These are phyloP conservation scores for Corymbia calophylla DNA, from an alignment of 441 rosid genomes.

Conservation along the genomic window DNA sequence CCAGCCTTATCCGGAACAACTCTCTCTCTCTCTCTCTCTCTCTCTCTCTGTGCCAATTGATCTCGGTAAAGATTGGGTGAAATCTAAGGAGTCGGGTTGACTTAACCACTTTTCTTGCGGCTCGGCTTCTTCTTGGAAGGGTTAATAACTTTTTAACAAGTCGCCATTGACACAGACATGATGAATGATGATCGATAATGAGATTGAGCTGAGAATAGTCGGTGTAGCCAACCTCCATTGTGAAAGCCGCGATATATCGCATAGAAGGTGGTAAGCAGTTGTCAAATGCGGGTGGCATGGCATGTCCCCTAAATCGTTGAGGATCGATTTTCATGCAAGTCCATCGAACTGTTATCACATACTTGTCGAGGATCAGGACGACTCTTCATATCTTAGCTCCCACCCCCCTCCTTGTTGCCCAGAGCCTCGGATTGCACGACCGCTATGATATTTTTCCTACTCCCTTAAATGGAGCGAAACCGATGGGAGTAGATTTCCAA, in stretches of 20 bases:
- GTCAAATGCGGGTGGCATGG: not conserved
- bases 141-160: not conserved
- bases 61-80: not conserved
- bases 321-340: not conserved
- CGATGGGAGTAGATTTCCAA: not conserved
- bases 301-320: not conserved
- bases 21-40: not conserved
- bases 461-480: not conserved
- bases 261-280: not conserved
- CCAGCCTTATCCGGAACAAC: not conserved
- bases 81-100: not conserved
- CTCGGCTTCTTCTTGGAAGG: not conserved
- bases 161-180: not conserved
- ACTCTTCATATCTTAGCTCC: not conserved
- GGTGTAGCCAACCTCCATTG: not conserved
- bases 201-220: not conserved
- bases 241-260: not conserved
- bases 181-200: not conserved
- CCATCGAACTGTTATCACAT: not conserved
- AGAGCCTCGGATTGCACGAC: not conserved
- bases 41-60: not conserved
- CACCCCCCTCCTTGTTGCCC: not conserved
- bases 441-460: not conserved
- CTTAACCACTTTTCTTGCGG: not conserved
- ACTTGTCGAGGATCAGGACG: not conserved